Conservation (phyloP, 2,329 filamentous ascomycete genomes). For the Hysterium pulicare region DNA sequence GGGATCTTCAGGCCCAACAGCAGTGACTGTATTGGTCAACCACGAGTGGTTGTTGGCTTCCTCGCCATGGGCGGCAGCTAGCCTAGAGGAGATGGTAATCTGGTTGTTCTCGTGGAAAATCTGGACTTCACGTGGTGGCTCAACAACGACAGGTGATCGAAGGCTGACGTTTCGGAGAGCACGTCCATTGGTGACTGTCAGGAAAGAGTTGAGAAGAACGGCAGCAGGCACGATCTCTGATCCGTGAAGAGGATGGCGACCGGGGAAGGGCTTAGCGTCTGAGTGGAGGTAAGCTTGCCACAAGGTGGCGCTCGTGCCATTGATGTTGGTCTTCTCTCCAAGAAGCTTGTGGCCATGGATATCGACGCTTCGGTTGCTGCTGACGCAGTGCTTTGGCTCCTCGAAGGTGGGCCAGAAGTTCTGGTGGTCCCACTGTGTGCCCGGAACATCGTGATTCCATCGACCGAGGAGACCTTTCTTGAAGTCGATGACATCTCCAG, state of each 20-base stretch:
- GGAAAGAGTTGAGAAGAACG: conserved; percentile 41
- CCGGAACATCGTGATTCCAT: conserved; percentile 14
- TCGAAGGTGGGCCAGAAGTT: conserved; percentile 15
- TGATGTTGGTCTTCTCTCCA: conserved; percentile 27
- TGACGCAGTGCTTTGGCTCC: too few species aligned
- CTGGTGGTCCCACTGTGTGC: conserved; percentile 22
- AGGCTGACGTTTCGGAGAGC: conserved; percentile 33
- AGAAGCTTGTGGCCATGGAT: conserved; percentile 35
- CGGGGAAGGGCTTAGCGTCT: conserved; percentile 41
- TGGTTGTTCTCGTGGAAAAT: conserved; percentile 30
- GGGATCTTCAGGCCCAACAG: neutral
- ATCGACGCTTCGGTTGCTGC: conserved; percentile 22
- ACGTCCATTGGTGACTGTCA: conserved; percentile 28
- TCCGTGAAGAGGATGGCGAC: conserved; percentile 39
- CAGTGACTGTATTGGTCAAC: conserved; percentile 31
- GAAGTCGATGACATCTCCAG: conserved; percentile 29
- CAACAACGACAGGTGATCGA: conserved; percentile 37
- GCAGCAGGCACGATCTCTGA: conserved; percentile 46
- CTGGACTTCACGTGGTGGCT: conserved; percentile 35
- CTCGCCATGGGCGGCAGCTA: conserved; percentile 13
- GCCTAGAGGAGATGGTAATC: conserved; percentile 34
- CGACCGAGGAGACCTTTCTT: conserved; percentile 8
- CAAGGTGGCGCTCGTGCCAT: conserved; percentile 20
- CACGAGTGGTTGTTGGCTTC: conserved; percentile 21
- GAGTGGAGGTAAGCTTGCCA: conserved; percentile 29